A percentile compares a stretch with the other conserved stretches of the same genome.
These are phyloP conservation scores for Voacanga thouarsii DNA, from an alignment of 257 asterid species.

Conservation along the genomic window DNA sequence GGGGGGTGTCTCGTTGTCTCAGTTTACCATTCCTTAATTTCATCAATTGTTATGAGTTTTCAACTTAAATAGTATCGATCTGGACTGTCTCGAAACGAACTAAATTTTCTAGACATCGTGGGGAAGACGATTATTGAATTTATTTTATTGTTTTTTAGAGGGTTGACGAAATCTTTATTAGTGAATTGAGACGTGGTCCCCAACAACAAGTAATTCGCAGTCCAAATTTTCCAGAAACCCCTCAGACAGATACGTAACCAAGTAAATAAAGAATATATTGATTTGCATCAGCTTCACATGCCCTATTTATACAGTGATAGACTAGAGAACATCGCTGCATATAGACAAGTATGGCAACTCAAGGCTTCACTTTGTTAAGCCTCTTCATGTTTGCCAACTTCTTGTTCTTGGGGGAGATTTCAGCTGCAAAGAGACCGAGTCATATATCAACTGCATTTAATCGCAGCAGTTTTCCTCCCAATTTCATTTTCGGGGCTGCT, in stretches of 20 bases:
- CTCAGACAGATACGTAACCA: not conserved
- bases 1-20: too few species aligned
- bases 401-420: not conserved
- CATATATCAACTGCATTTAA: conserved; percentile 13
- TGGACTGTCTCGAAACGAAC: too few species aligned
- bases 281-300: not conserved
- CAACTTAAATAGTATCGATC: too few species aligned
- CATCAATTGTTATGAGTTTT: too few species aligned
- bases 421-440: not conserved
- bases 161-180: not conserved
- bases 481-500: conserved; percentile 26
- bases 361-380: not conserved
- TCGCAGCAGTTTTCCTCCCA: conserved; percentile 16
- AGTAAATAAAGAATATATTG: not conserved
- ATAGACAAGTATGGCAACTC: not conserved
- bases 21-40: too few species aligned
- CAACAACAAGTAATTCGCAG: not conserved
- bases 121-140: too few species aligned
- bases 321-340: not conserved
- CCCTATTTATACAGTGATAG: not conserved
- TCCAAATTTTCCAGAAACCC: not conserved
- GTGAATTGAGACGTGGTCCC: not conserved
- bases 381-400: not conserved
- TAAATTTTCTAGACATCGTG: too few species aligned
- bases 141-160: too few species aligned